Percentiles rank a stretch among this genome's conserved stretches.
Evolutionary conservation across 441 rosid species (phyloP).

Genomic region (Geranium incanum): DNA sequence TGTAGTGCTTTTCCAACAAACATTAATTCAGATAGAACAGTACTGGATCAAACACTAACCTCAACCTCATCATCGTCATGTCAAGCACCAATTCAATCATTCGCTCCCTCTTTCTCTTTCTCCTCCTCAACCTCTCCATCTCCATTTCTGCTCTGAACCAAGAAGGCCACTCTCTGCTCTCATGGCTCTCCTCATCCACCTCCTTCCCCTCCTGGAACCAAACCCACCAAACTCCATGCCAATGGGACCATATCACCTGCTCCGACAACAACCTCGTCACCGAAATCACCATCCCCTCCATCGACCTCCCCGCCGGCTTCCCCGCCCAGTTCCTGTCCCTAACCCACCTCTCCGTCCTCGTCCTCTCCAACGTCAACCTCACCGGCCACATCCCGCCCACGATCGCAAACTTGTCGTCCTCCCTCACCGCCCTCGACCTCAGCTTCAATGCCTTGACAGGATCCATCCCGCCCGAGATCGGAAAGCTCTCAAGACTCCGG

Average conservation of each 20-base stretch:
- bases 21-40: constrained; percentile 26
- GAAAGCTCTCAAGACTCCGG: constrained; percentile 34
- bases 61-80: constrained; percentile 27
- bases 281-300: constrained; percentile 36
- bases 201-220: constrained; percentile 65
- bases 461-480: constrained; percentile 43
- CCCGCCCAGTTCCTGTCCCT: constrained; percentile 46
- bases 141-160: constrained; percentile 47
- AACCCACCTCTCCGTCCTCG: constrained; percentile 36
- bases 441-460: constrained; percentile 55
- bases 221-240: constrained; percentile 48
- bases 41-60: constrained; percentile 11
- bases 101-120: constrained; percentile 32
- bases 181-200: constrained; percentile 58
- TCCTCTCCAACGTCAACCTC: constrained; percentile 46
- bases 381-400: constrained; percentile 46
- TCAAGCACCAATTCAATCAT: constrained; percentile 37
- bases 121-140: constrained; percentile 28
- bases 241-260: constrained; percentile 51
- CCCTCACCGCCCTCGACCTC: constrained; percentile 48
- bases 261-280: constrained; percentile 37
- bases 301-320: constrained; percentile 37
- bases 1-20: not conserved
- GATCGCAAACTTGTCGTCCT: constrained; percentile 46
- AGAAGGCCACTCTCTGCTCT: constrained; percentile 59